Conservation (phyloP, 352 stramenopile species). For the Phytophthora pinifolia region DNA sequence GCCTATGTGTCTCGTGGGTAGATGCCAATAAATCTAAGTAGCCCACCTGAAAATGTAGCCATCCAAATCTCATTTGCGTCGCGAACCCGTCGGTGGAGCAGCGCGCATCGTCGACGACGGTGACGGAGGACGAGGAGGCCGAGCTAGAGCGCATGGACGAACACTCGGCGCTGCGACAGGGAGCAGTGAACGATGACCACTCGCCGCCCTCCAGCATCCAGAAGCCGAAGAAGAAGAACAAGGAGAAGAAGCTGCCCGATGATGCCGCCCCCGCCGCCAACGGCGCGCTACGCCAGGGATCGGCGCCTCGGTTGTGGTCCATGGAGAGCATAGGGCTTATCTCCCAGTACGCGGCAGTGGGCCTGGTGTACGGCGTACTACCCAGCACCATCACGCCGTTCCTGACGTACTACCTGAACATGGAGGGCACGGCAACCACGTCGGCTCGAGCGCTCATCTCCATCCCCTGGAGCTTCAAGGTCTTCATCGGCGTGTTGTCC, state of each 20-base stretch:
- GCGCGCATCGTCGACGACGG: constrained; percentile 15
- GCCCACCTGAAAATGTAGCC: neutral
- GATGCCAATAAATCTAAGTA: neutral
- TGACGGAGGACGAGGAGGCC: constrained; percentile 27
- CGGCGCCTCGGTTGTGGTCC: constrained; percentile 31
- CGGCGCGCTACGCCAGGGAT: constrained; percentile 38
- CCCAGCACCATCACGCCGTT: constrained; percentile 53
- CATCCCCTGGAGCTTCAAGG: constrained; percentile 58
- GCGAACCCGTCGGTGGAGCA: constrained; percentile 3
- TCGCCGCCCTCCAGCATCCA: constrained; percentile 21
- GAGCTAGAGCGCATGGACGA: constrained; percentile 34
- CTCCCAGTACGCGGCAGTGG: constrained; percentile 49
- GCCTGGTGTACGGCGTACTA: constrained; percentile 40
- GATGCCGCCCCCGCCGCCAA: neutral
- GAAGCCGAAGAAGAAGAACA: constrained; percentile 10
- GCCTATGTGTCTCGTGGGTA: too few species aligned
- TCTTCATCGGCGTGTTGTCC: constrained; percentile 53
- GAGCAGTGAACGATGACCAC: constrained; percentile 22
- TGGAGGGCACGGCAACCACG: constrained; percentile 42
- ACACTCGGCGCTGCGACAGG: constrained; percentile 26
- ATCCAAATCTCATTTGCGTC: neutral
- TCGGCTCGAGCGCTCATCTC: constrained; percentile 42
- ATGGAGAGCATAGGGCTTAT: constrained; percentile 41
- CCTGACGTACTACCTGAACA: constrained; percentile 53
- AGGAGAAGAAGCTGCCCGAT: constrained; percentile 6